Percentiles rank a stretch among this genome's conserved stretches.
These are phyloP conservation scores for Phaeosphaeriaceae sp. DNA, from an alignment of 2,329 filamentous ascomycete species.

Conservation along the genomic window DNA sequence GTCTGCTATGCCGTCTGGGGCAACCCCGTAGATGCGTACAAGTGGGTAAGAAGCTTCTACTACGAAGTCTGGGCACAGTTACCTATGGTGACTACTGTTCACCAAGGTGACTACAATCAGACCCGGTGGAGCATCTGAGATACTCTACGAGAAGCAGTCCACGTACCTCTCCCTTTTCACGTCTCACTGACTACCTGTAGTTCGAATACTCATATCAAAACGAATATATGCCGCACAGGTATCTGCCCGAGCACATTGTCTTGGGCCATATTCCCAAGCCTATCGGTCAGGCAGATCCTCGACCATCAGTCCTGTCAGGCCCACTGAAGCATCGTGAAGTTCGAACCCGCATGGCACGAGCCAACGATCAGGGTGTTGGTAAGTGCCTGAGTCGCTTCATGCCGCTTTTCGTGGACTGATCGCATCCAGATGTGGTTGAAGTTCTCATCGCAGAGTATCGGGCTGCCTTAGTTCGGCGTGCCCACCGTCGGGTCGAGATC, in stretches of 20 bases:
- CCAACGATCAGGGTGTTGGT: slow-evolving; percentile 35
- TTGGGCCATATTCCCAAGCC: slow-evolving; percentile 26
- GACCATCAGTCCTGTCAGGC: slow-evolving; percentile 7
- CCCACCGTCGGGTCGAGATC: slow-evolving; percentile 26
- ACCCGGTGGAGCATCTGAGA: not conserved
- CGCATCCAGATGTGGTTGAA: slow-evolving; percentile 29
- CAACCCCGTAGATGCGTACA: slow-evolving; percentile 39
- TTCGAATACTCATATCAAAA: slow-evolving; percentile 38
- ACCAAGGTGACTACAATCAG: not conserved
- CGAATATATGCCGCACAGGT: slow-evolving; percentile 29
- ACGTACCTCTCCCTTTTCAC: not conserved
- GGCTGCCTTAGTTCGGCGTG: slow-evolving; percentile 21
- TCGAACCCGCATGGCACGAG: slow-evolving; percentile 34
- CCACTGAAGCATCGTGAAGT: slow-evolving; percentile 18
- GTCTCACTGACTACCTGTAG: not conserved
- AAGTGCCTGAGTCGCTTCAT: slow-evolving; percentile 1
- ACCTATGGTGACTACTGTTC: not conserved
- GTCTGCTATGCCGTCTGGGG: slow-evolving; percentile 34
- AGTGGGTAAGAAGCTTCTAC: slow-evolving; percentile 13
- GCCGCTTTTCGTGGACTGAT: not conserved
- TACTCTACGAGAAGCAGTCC: not conserved
- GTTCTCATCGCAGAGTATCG: slow-evolving; percentile 32
- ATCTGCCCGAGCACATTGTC: slow-evolving; percentile 36
- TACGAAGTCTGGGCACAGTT: not conserved
- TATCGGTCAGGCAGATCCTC: slow-evolving; percentile 15